These are phyloP conservation scores for Pleurotus eryngii DNA, from an alignment of 768 basidiomycete genomes.

Conservation along the genomic window DNA sequence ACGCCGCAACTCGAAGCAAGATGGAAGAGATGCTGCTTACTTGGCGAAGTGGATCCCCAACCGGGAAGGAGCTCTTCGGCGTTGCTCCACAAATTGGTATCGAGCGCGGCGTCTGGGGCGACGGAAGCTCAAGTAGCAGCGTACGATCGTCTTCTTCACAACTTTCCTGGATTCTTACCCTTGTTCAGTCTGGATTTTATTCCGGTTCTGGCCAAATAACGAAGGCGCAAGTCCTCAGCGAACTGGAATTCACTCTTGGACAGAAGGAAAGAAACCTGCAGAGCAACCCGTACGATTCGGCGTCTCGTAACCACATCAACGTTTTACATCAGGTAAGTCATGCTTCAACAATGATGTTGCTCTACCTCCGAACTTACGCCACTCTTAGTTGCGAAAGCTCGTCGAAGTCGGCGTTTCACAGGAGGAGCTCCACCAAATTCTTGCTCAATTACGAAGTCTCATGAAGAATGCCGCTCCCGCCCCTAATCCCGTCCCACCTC, in stretches of 20 bases:
- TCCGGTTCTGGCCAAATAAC: conserved; percentile 50
- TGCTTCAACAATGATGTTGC: not conserved
- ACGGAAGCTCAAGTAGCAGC: conserved; percentile 36
- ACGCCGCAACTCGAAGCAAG: conserved; percentile 80
- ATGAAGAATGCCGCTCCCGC: conserved; percentile 43
- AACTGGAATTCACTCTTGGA: conserved; percentile 77
- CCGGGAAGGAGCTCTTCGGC: conserved; percentile 83
- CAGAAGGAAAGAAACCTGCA: conserved; percentile 77
- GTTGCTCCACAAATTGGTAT: conserved; percentile 74
- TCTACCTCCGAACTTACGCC: conserved; percentile 8
- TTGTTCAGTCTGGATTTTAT: conserved; percentile 28
- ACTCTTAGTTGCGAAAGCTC: conserved; percentile 56
- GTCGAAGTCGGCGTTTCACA: conserved; percentile 81
- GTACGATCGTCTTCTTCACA: conserved; percentile 27
- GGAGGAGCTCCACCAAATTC: conserved; percentile 74
- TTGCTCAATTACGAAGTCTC: conserved; percentile 63
- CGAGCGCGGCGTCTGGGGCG: conserved; percentile 81
- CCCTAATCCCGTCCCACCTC: conserved; percentile 27
- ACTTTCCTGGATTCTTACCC: conserved; percentile 9
- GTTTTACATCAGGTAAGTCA: conserved; percentile 76
- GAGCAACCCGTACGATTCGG: conserved; percentile 67
- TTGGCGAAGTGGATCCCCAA: conserved; percentile 86
- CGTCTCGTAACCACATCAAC: conserved; percentile 67
- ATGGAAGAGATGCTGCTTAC: conserved; percentile 98
- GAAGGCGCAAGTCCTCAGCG: conserved; percentile 76